phyloP scores from a whole-genome alignment of 2,329 filamentous ascomycete species.

The Erysiphe pulchra region DNA sequence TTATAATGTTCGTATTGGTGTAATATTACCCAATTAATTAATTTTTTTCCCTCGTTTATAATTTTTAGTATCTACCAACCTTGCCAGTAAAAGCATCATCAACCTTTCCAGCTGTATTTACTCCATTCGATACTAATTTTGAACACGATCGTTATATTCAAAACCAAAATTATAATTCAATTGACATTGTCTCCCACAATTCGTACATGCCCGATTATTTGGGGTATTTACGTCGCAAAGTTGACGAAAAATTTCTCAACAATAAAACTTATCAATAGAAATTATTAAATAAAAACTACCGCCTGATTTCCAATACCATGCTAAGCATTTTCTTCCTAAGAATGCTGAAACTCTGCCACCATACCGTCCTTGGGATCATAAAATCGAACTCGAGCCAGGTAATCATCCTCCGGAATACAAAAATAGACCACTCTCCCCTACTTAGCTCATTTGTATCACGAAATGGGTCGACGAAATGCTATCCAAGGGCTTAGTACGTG shows the following conservation, averaged over 20 bases:
- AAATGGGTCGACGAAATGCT: constrained; percentile 1
- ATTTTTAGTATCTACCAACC: no score
- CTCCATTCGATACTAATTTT: no score
- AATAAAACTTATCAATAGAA: background rate
- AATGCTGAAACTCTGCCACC: background rate
- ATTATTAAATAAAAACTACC: background rate
- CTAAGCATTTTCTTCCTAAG: background rate
- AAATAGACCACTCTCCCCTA: background rate
- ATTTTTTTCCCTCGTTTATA: no score
- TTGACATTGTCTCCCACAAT: background rate
- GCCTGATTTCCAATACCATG: background rate
- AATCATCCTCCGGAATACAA: background rate
- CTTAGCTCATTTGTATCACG: background rate
- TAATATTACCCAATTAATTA: no score
- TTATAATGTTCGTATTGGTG: no score
- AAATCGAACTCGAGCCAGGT: background rate
- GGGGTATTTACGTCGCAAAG: background rate
- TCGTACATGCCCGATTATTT: background rate
- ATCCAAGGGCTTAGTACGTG: constrained; percentile 1
- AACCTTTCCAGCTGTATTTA: no score
- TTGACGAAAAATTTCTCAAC: background rate
- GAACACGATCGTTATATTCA: no score
- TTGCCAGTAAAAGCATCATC: no score
- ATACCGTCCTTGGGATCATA: background rate
- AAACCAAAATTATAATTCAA: no score